phyloP scores from a whole-genome alignment of 2,329 filamentous ascomycete genomes.

The Ambrosiella cleistominuta region DNA sequence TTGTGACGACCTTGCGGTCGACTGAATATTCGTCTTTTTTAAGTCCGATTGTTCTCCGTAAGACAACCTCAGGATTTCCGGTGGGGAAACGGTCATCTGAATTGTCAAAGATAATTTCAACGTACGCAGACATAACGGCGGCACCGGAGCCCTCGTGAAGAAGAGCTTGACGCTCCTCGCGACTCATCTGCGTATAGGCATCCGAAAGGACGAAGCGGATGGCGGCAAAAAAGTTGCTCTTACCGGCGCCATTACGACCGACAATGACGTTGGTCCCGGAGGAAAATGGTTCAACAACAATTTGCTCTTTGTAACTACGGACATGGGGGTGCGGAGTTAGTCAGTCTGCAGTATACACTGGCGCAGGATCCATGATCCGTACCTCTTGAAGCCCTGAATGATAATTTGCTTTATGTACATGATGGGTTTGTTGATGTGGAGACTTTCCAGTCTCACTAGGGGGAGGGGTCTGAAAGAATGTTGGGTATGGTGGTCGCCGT shows the following conservation, averaged over 20 bases:
- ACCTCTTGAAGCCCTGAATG: constrained; percentile 99
- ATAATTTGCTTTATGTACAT: constrained; percentile 99
- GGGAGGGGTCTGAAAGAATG: neutral
- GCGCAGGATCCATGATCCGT: constrained; percentile 15
- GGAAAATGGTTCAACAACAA: constrained; percentile 94
- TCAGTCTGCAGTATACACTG: too few species aligned
- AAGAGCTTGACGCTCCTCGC: constrained; percentile 86
- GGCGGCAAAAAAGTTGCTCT: constrained; percentile 98
- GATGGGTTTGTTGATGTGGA: constrained; percentile 19
- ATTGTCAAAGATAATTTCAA: constrained; percentile 98
- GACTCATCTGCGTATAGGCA: constrained; percentile 88
- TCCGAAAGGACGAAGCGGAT: constrained; percentile 97
- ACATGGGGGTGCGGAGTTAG: constrained; percentile 15
- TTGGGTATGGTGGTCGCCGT: neutral
- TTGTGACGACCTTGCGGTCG: constrained; percentile 90
- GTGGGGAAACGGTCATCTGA: constrained; percentile 89
- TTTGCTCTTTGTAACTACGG: constrained; percentile 93
- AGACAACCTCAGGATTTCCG: constrained; percentile 72
- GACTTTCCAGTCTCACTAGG: neutral
- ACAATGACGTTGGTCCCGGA: constrained; percentile 97
- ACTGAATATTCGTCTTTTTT: constrained; percentile 99
- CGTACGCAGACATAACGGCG: constrained; percentile 97
- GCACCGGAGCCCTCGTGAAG: constrained; percentile 97
- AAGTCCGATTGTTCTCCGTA: constrained; percentile 84
- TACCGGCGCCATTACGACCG: constrained; percentile 95